Conservation (phyloP, 371 early-diverging fungal species). For the Encephalitozoon romaleae region DNA sequence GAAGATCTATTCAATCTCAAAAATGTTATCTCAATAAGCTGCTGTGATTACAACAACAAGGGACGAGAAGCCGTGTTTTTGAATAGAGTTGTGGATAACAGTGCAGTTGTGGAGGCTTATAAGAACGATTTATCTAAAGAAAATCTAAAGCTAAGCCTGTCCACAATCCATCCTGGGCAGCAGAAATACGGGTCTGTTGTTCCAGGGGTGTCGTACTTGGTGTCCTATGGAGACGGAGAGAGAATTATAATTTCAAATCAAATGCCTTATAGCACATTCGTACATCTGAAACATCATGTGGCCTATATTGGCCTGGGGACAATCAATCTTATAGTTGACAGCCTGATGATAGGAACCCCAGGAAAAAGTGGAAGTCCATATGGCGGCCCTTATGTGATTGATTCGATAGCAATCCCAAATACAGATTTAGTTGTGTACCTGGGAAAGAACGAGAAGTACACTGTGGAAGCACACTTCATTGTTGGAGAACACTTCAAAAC, state of each 20-base stretch:
- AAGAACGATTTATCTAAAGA: conserved; percentile 29
- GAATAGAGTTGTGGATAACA: not conserved
- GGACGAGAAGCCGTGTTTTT: conserved; percentile 29
- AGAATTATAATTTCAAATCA: conserved; percentile 25
- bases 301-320: conserved; percentile 50
- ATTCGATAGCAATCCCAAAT: conserved; percentile 49
- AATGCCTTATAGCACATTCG: conserved; percentile 39
- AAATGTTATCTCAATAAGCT: conserved; percentile 25
- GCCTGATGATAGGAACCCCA: conserved; percentile 34
- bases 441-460: conserved; percentile 20
- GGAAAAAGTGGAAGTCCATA: not conserved
- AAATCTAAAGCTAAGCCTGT: conserved; percentile 49
- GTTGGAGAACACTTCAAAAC: conserved; percentile 30
- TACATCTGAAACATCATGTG: conserved; percentile 38
- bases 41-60: conserved; percentile 22
- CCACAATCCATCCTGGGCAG: conserved; percentile 14
- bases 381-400: not conserved
- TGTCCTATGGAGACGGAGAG: conserved; percentile 42
- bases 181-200: conserved; percentile 12
- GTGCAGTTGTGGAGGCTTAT: conserved; percentile 4
- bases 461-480: conserved; percentile 35
- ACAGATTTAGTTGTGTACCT: conserved; percentile 45
- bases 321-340: conserved; percentile 45
- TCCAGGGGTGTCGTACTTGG: conserved; percentile 47
- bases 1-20: not conserved